Percentiles rank a stretch among this genome's conserved stretches.
Conservation (phyloP, 441 rosid genomes). For the Arabidopsis hybrid region DNA sequence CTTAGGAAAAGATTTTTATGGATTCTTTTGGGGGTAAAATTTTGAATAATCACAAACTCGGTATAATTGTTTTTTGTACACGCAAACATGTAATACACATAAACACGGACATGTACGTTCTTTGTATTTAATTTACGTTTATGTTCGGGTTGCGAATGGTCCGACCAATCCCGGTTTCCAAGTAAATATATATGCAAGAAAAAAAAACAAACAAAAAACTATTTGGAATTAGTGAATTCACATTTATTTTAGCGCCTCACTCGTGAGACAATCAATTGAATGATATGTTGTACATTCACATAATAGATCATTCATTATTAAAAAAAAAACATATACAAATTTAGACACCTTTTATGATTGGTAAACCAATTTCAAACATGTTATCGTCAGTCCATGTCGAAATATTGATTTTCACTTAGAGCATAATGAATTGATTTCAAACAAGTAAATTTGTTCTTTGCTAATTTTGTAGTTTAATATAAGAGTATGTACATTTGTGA, state of each 20-base stretch:
- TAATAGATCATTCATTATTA: conserved; percentile 24
- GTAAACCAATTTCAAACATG: conserved; percentile 11
- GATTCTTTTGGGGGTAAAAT: conserved; percentile 20
- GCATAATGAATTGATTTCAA: neutral
- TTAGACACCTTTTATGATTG: conserved; percentile 5
- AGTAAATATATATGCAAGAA: conserved; percentile 16
- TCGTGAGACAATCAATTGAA: conserved; percentile 44
- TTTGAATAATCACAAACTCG: conserved; percentile 34
- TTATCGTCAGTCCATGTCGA: conserved; percentile 1
- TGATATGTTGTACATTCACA: conserved; percentile 36
- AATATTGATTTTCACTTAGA: neutral
- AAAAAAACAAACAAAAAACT: neutral
- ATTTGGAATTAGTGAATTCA: conserved; percentile 29
- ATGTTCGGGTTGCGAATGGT: conserved; percentile 37
- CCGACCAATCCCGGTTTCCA: conserved; percentile 45
- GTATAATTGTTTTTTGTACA: conserved; percentile 39
- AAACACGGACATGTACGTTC: conserved; percentile 43
- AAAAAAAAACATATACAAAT: neutral
- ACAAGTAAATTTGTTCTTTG: neutral
- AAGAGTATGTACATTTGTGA: too few species aligned
- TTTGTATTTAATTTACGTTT: conserved; percentile 32
- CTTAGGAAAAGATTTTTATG: conserved; percentile 22
- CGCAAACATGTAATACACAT: conserved; percentile 33
- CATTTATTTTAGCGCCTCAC: conserved; percentile 44
- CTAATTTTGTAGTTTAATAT: neutral